phyloP scores from a whole-genome alignment of 2,329 filamentous ascomycete species.

The Botrytis hyacinthi region DNA sequence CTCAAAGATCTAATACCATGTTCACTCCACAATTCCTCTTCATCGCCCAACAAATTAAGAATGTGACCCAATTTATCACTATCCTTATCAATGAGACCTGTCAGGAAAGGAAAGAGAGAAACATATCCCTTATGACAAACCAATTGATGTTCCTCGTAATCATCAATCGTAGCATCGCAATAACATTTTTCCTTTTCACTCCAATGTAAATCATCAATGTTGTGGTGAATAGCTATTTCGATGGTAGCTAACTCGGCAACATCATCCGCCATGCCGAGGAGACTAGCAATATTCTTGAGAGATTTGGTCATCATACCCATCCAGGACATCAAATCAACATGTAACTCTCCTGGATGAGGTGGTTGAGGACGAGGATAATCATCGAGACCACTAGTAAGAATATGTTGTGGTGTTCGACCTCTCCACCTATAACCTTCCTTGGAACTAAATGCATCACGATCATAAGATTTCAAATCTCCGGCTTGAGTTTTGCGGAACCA shows the following conservation, averaged over 20 bases:
- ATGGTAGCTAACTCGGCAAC: slow-evolving; percentile 68
- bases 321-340: slow-evolving; percentile 93
- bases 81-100: slow-evolving; percentile 72
- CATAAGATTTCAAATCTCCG: slow-evolving; percentile 88
- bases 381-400: slow-evolving; percentile 89
- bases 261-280: slow-evolving; percentile 75
- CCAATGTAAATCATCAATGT: slow-evolving; percentile 95
- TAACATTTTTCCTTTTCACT: slow-evolving; percentile 75
- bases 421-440: slow-evolving; percentile 96
- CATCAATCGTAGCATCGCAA: slow-evolving; percentile 93
- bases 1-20: slow-evolving; percentile 89
- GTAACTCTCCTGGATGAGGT: slow-evolving; percentile 91
- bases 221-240: slow-evolving; percentile 74
- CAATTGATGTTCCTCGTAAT: slow-evolving; percentile 83
- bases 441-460: slow-evolving; percentile 81
- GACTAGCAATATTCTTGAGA: slow-evolving; percentile 75
- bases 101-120: slow-evolving; percentile 87
- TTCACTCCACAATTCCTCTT: slow-evolving; percentile 84
- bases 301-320: slow-evolving; percentile 93
- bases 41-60: slow-evolving; percentile 74
- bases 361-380: slow-evolving; percentile 94
- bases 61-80: slow-evolving; percentile 72
- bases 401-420: slow-evolving; percentile 80
- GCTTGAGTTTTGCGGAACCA: slow-evolving; percentile 94
- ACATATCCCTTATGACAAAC: slow-evolving; percentile 98